Conservation (phyloP, 1,284 basidiomycete genomes). For the Pseudozyma hubeiensis region DNA sequence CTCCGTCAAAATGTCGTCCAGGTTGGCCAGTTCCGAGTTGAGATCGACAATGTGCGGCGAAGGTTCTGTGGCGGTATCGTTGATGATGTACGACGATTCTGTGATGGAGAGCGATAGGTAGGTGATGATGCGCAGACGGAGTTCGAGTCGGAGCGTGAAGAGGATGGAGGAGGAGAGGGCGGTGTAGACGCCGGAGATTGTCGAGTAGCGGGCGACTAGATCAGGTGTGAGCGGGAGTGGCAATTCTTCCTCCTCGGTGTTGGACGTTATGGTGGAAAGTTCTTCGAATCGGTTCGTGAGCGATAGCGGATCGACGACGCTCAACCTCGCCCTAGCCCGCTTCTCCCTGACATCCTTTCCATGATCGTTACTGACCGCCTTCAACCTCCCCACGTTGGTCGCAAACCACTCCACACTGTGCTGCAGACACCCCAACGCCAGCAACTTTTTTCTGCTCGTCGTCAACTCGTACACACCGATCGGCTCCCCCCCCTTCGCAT, state of each 20-base stretch:
- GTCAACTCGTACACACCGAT: constrained; percentile 74
- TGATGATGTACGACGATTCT: constrained; percentile 73
- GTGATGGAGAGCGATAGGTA: constrained; percentile 82
- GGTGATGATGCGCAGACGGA: constrained; percentile 85
- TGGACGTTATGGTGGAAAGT: not conserved
- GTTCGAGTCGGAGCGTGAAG: constrained; percentile 87
- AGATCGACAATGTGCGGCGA: constrained; percentile 90
- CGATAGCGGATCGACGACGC: constrained; percentile 26
- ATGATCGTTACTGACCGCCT: constrained; percentile 67
- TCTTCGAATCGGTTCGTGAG: not conserved
- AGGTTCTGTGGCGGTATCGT: constrained; percentile 81
- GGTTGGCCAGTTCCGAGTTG: constrained; percentile 82
- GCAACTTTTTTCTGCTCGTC: constrained; percentile 79
- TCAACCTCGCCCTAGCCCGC: constrained; percentile 41
- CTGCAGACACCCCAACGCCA: constrained; percentile 82
- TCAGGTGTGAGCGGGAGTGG: constrained; percentile 51
- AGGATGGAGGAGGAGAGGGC: constrained; percentile 87
- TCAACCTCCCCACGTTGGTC: constrained; percentile 49
- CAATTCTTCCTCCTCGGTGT: constrained; percentile 10
- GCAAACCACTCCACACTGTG: constrained; percentile 74
- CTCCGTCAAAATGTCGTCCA: constrained; percentile 75
- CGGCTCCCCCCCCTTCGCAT: constrained; percentile 20
- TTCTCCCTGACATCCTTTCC: constrained; percentile 7
- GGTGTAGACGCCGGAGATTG: constrained; percentile 87
- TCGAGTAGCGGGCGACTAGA: constrained; percentile 71